A percentile compares a stretch with the other conserved stretches of the same genome.
Conservation (phyloP, 768 basidiomycete genomes). For the Pleurotus giganteus region DNA sequence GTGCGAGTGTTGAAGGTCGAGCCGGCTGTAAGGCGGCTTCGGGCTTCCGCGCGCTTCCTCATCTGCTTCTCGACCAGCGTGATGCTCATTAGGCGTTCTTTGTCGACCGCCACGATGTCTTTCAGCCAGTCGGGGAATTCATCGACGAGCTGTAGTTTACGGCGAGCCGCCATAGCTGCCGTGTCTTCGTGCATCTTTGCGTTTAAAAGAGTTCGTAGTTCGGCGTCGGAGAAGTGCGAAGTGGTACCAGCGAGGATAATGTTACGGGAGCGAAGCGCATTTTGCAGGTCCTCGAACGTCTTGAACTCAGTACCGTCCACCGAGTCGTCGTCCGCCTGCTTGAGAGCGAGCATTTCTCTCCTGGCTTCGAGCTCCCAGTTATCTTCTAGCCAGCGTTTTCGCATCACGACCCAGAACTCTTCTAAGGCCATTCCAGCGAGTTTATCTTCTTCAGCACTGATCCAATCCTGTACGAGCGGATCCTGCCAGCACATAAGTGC, state of each 20-base stretch:
- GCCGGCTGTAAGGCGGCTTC: not conserved
- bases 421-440: conserved; percentile 13
- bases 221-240: not conserved
- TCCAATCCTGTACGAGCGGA: conserved; percentile 8
- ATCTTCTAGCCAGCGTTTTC: conserved; percentile 8
- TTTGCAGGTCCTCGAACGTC: conserved; percentile 16
- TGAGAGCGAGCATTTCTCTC: not conserved
- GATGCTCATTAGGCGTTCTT: not conserved
- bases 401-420: conserved; percentile 13
- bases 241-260: conserved; percentile 12
- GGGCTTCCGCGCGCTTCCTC: too few relatives aligned
- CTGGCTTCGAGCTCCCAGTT: conserved; percentile 15
- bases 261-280: conserved; percentile 14
- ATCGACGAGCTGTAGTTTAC: not conserved
- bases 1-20: not conserved
- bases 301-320: too few relatives aligned
- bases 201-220: not conserved
- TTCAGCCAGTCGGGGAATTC: too few relatives aligned
- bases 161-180: too few relatives aligned
- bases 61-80: not conserved
- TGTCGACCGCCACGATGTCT: not conserved
- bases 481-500: not conserved
- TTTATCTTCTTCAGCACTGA: conserved; percentile 4
- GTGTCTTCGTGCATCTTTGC: not conserved
- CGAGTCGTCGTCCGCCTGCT: too few relatives aligned